Evolutionary conservation across 2,329 filamentous ascomycete genomes (phyloP).

Genomic region (Acrodontium crateriforme): DNA sequence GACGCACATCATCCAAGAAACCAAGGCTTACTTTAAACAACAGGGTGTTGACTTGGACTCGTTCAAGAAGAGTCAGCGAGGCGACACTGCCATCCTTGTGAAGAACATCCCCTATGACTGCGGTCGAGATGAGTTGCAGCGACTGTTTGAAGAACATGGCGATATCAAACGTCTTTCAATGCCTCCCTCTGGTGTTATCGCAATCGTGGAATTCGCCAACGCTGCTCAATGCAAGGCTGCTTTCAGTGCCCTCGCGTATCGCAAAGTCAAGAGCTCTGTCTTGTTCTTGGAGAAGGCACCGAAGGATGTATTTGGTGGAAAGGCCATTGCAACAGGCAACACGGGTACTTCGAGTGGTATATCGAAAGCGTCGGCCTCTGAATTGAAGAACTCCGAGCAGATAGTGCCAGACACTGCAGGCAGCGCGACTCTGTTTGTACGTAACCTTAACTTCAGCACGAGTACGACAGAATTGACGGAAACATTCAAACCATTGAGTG

Average conservation of each 20-base stretch:
- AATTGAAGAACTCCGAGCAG: conserved; percentile 50
- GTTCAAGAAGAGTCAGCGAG: conserved; percentile 73
- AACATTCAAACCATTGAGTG: conserved; percentile 66
- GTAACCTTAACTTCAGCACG: conserved; percentile 87
- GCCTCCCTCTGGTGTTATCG: conserved; percentile 84
- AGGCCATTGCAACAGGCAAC: conserved; percentile 11
- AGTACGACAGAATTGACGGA: conserved; percentile 63
- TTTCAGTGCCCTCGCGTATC: conserved; percentile 74
- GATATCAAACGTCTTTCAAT: conserved; percentile 71
- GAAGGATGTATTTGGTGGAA: conserved; percentile 54
- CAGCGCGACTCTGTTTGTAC: conserved; percentile 62
- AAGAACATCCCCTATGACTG: conserved; percentile 91
- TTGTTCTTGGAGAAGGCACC: conserved; percentile 91
- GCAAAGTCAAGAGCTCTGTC: conserved; percentile 79
- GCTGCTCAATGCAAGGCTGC: conserved; percentile 68
- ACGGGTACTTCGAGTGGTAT: conserved; percentile 18
- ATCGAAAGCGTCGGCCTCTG: conserved; percentile 52
- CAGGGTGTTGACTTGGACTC: conserved; percentile 86
- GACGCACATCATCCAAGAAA: conserved; percentile 91
- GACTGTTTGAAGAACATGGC: conserved; percentile 75
- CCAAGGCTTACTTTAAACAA: conserved; percentile 75
- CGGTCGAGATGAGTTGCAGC: conserved; percentile 61
- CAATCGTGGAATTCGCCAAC: conserved; percentile 78
- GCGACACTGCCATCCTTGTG: conserved; percentile 75
- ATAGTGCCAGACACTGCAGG: conserved; percentile 44